Conservation (phyloP, 2,329 filamentous ascomycete species). For the Fusarium temperatum region DNA sequence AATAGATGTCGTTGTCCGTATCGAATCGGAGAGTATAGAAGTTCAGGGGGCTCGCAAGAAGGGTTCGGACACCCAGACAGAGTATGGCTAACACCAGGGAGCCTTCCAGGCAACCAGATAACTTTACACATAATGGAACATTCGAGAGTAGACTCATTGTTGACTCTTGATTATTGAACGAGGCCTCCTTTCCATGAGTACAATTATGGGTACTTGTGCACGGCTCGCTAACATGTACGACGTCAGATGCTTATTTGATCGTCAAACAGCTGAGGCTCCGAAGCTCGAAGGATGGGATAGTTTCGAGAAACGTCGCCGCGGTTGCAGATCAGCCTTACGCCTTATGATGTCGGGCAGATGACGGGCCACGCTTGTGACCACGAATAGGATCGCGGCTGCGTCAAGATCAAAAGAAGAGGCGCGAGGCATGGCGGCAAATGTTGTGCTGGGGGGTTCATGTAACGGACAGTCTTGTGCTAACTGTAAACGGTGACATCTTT, state of each 20-base stretch:
- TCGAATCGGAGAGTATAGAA: slow-evolving; percentile 23
- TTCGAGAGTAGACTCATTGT: slow-evolving; percentile 15
- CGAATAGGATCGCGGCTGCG: slow-evolving; percentile 25
- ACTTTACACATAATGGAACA: slow-evolving; percentile 37
- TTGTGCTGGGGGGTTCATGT: not conserved
- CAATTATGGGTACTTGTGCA: slow-evolving; percentile 5
- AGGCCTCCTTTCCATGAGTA: slow-evolving; percentile 34
- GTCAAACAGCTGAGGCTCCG: slow-evolving; percentile 8
- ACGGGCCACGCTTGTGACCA: slow-evolving; percentile 24
- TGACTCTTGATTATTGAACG: slow-evolving; percentile 11
- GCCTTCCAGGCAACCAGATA: slow-evolving; percentile 35
- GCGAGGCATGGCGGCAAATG: slow-evolving; percentile 21
- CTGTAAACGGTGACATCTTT: slow-evolving; percentile 37
- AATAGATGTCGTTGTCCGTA: slow-evolving; percentile 25
- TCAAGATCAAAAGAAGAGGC: slow-evolving; percentile 20
- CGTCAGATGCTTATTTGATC: slow-evolving; percentile 32
- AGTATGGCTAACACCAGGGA: slow-evolving; percentile 15
- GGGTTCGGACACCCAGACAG: slow-evolving; percentile 19
- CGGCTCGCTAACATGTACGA: slow-evolving; percentile 15
- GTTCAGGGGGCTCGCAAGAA: slow-evolving; percentile 17
- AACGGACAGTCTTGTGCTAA: slow-evolving; percentile 22
- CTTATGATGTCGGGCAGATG: slow-evolving; percentile 21
- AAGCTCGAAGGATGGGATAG: slow-evolving; percentile 23
- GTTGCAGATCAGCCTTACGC: slow-evolving; percentile 38
- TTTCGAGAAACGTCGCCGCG: slow-evolving; percentile 18